Evolutionary conservation across 805 yeast species (phyloP).

Genomic region (Sugiyamaella smithiae): DNA sequence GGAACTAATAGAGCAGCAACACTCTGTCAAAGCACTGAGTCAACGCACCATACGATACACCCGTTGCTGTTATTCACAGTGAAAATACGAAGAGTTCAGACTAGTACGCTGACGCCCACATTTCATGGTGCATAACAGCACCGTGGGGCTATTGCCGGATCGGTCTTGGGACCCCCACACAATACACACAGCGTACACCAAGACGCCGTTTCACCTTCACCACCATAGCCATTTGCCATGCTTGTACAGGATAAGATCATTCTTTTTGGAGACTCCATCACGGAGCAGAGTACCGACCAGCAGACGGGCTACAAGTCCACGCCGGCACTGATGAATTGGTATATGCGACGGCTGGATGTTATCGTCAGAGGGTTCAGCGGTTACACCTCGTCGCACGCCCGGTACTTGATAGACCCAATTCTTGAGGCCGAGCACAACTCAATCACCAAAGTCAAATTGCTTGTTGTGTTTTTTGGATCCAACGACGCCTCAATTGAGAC

Average conservation of each 20-base stretch:
- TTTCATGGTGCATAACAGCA: too few relatives aligned
- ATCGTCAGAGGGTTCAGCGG: constrained; percentile 76
- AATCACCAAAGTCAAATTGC: constrained; percentile 34
- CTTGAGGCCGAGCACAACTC: constrained; percentile 48
- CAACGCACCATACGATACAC: too few relatives aligned
- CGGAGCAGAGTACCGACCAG: constrained; percentile 50
- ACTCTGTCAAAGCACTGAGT: too few relatives aligned
- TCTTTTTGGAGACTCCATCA: constrained; percentile 70
- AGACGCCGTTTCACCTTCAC: neutral
- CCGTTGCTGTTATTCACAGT: too few relatives aligned
- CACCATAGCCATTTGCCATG: neutral
- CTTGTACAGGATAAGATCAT: constrained; percentile 43
- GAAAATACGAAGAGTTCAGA: too few relatives aligned
- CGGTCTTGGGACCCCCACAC: too few relatives aligned
- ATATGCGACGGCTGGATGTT: constrained; percentile 63
- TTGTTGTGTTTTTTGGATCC: constrained; percentile 74
- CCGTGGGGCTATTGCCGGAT: too few relatives aligned
- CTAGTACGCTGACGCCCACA: too few relatives aligned
- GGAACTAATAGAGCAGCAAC: too few relatives aligned
- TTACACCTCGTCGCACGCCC: constrained; percentile 64
- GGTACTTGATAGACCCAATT: constrained; percentile 48
- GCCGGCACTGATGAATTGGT: constrained; percentile 45
- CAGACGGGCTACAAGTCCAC: constrained; percentile 47
- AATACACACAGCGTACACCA: too few relatives aligned
- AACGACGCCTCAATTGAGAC: constrained; percentile 61